Evolutionary conservation across 805 yeast species (phyloP).

Genomic region (Hanseniaspora singularis): DNA sequence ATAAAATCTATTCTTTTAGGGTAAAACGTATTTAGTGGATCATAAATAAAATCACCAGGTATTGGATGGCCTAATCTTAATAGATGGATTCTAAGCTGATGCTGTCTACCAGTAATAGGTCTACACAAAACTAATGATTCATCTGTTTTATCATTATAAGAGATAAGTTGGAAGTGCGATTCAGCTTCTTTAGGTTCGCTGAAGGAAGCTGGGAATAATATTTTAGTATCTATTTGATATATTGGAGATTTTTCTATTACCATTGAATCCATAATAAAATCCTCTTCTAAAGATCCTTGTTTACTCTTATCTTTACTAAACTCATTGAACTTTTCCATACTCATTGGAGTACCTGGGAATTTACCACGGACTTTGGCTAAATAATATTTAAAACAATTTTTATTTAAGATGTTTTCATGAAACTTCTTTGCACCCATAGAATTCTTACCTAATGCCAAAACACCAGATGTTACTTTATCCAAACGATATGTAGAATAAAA

Average conservation of each 20-base stretch:
- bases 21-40: slow-evolving; percentile 19
- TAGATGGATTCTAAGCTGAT: slow-evolving; percentile 86
- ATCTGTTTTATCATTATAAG: slow-evolving; percentile 42
- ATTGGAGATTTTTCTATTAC: slow-evolving; percentile 35
- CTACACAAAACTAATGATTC: slow-evolving; percentile 58
- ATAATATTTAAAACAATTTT: slow-evolving; percentile 64
- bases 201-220: slow-evolving; percentile 40
- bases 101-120: slow-evolving; percentile 92
- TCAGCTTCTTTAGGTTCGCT: slow-evolving; percentile 46
- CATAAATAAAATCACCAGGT: slow-evolving; percentile 71
- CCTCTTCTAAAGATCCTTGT: slow-evolving; percentile 15
- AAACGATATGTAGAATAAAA: slow-evolving; percentile 79
- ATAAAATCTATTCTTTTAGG: slow-evolving; percentile 23
- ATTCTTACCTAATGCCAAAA: slow-evolving; percentile 43
- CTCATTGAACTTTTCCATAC: background rate
- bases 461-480: slow-evolving; percentile 85
- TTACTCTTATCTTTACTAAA: slow-evolving; percentile 27
- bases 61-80: slow-evolving; percentile 79
- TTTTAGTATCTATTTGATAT: slow-evolving; percentile 59
- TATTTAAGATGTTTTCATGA: slow-evolving; percentile 44
- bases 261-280: slow-evolving; percentile 15
- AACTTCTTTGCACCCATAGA: slow-evolving; percentile 46
- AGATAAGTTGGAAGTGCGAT: slow-evolving; percentile 53
- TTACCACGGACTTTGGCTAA: slow-evolving; percentile 77
- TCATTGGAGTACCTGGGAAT: slow-evolving; percentile 40